A percentile compares a stretch with the other conserved stretches of the same genome.
Evolutionary conservation across 2,329 filamentous ascomycete species (phyloP).

Genomic region (Colletotrichum falcatum): DNA sequence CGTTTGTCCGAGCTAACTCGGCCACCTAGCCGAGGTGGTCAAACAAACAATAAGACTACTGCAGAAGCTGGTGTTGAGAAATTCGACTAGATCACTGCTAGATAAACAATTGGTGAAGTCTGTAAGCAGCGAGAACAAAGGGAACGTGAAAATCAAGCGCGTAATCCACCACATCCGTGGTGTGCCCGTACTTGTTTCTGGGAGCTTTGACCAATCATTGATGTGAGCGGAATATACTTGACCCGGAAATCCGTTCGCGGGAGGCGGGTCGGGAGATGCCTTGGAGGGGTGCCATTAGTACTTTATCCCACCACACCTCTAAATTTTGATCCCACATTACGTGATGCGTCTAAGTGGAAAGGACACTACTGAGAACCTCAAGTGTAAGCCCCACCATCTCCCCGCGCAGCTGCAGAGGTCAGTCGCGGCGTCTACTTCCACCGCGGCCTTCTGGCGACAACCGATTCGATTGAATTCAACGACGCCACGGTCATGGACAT

Average conservation of each 20-base stretch:
- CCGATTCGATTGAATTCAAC: not conserved
- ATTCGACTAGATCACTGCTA: not conserved
- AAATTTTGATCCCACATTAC: conserved; percentile 26
- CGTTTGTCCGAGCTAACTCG: conserved; percentile 5
- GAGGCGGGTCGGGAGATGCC: too few relatives aligned
- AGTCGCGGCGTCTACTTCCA: conserved; percentile 9
- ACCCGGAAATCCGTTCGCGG: conserved; percentile 3
- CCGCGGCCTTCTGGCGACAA: not conserved
- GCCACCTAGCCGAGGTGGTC: not conserved
- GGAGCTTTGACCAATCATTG: conserved; percentile 31
- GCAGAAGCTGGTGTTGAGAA: not conserved
- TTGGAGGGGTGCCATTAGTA: not conserved
- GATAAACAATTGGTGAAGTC: not conserved
- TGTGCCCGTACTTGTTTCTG: conserved; percentile 17
- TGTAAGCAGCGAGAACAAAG: not conserved
- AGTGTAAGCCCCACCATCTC: conserved; percentile 31
- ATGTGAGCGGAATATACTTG: conserved; percentile 28
- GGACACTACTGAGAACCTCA: conserved; percentile 26
- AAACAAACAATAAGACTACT: not conserved
- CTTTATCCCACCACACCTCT: not conserved
- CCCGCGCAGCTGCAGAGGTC: conserved; percentile 35
- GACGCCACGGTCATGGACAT: conserved; percentile 77
- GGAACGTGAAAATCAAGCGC: conserved; percentile 8
- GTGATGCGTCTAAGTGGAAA: conserved; percentile 2
- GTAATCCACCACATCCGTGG: conserved; percentile 24